These are phyloP conservation scores for Apiospora phragmitis DNA, from an alignment of 2,329 filamentous ascomycete genomes.

Conservation along the genomic window DNA sequence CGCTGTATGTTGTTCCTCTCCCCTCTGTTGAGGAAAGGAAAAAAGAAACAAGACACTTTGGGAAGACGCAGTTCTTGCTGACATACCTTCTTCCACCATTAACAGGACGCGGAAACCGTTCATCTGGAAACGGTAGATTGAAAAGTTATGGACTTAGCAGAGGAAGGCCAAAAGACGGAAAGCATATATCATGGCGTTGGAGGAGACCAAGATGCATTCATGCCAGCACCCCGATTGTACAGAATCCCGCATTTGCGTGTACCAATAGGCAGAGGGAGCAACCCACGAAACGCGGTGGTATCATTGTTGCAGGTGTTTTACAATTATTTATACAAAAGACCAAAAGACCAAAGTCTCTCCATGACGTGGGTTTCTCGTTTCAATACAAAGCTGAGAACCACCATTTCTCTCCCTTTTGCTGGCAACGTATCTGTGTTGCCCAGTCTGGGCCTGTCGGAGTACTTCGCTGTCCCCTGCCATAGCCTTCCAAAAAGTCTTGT, in stretches of 20 bases:
- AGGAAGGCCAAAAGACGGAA: neutral
- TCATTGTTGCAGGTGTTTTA: neutral
- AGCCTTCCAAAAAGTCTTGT: neutral
- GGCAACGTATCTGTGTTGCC: neutral
- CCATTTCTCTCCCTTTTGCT: neutral
- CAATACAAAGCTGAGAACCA: neutral
- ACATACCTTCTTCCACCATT: neutral
- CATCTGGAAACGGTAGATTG: constrained; percentile 44
- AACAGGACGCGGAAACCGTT: constrained; percentile 59
- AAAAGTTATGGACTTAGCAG: neutral
- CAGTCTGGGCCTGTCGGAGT: neutral
- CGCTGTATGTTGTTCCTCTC: constrained; percentile 64
- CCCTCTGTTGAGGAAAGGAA: neutral
- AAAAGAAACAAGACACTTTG: neutral
- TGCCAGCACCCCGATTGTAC: neutral
- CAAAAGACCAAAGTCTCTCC: neutral
- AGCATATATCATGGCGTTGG: constrained; percentile 20
- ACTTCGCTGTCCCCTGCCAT: neutral
- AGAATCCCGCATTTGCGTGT: neutral
- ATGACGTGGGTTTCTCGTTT: neutral
- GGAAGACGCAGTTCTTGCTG: neutral
- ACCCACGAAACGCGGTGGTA: neutral
- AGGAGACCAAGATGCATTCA: neutral
- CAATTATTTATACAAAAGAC: neutral
- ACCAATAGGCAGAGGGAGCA: constrained; percentile 5